phyloP scores from a whole-genome alignment of 2,329 filamentous ascomycete genomes.

The Fusarium setosum region DNA sequence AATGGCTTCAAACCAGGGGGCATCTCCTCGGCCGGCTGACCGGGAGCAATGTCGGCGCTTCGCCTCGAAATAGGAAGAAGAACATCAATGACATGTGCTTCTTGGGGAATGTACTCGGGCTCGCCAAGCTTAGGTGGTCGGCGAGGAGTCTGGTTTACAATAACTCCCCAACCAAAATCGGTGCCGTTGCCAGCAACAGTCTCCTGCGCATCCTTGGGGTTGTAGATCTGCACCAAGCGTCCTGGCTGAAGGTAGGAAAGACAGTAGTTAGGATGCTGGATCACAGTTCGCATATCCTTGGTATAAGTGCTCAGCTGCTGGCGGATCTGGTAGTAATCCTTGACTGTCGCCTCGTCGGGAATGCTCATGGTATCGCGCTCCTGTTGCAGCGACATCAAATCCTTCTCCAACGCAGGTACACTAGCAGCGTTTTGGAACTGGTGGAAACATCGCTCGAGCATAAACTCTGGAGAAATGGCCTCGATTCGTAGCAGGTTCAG shows the following conservation, averaged over 20 bases:
- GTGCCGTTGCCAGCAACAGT: slow-evolving; percentile 49
- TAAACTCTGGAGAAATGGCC: slow-evolving; percentile 97
- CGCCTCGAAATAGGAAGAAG: slow-evolving; percentile 71
- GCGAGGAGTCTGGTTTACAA: slow-evolving; percentile 78
- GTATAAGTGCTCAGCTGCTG: slow-evolving; percentile 86
- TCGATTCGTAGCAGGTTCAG: slow-evolving; percentile 97
- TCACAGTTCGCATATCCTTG: slow-evolving; percentile 90
- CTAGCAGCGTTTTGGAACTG: slow-evolving; percentile 97
- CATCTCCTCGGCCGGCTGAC: slow-evolving; percentile 56
- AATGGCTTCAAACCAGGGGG: slow-evolving; percentile 67
- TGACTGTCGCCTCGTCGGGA: slow-evolving; percentile 86
- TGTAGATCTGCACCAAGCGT: slow-evolving; percentile 88
- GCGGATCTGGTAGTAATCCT: slow-evolving; percentile 92
- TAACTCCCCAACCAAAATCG: slow-evolving; percentile 95
- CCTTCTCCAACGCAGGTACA: slow-evolving; percentile 85
- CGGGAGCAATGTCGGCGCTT: slow-evolving; percentile 57
- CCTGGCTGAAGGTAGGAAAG: slow-evolving; percentile 87
- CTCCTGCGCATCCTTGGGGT: slow-evolving; percentile 63
- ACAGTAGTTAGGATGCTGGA: slow-evolving; percentile 91
- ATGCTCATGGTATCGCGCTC: slow-evolving; percentile 81
- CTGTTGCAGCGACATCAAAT: slow-evolving; percentile 81
- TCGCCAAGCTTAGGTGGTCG: slow-evolving; percentile 74
- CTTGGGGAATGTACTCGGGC: slow-evolving; percentile 77
- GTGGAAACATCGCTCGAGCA: slow-evolving; percentile 98
- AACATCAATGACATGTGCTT: slow-evolving; percentile 86